A percentile compares a stretch with the other conserved stretches of the same genome.
Conservation (phyloP, 768 basidiomycete genomes). For the Agaricus bisporus region DNA sequence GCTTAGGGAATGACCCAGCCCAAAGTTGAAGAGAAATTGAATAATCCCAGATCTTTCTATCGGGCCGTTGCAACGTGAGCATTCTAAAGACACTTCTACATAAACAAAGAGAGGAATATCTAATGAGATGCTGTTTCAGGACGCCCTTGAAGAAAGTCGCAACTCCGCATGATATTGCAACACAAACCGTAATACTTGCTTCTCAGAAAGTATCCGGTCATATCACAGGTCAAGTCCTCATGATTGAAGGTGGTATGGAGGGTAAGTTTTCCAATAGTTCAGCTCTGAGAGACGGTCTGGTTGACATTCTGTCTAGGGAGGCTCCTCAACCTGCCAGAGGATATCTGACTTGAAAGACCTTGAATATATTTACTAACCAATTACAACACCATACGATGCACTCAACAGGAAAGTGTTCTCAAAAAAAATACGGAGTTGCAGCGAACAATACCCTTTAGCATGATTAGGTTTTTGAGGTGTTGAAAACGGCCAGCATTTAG, state of each 20-base stretch:
- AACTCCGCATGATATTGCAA: constrained; percentile 55
- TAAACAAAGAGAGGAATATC: too few relatives aligned
- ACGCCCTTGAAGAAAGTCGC: constrained; percentile 69
- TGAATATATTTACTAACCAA: too few relatives aligned
- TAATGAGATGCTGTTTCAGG: constrained; percentile 24
- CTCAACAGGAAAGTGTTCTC: too few relatives aligned
- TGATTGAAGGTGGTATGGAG: constrained; percentile 79
- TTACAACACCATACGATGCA: too few relatives aligned
- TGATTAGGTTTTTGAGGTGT: too few relatives aligned
- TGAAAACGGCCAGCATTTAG: too few relatives aligned
- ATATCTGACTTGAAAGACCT: not conserved
- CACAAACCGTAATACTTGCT: constrained; percentile 55
- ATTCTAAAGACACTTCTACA: not conserved
- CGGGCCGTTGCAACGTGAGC: constrained; percentile 63
- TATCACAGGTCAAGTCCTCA: constrained; percentile 61
- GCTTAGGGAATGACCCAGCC: constrained; percentile 20
- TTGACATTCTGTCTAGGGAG: not conserved
- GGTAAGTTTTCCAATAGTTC: constrained; percentile 26
- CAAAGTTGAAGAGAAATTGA: constrained; percentile 52
- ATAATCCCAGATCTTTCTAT: constrained; percentile 48
- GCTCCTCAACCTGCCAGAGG: not conserved
- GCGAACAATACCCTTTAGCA: too few relatives aligned
- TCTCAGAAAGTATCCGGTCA: constrained; percentile 62
- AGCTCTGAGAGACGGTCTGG: not conserved
- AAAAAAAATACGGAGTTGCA: too few relatives aligned